phyloP scores from a whole-genome alignment of 192 early-diverging fungal species.

The Umbelopsis isabellina region DNA sequence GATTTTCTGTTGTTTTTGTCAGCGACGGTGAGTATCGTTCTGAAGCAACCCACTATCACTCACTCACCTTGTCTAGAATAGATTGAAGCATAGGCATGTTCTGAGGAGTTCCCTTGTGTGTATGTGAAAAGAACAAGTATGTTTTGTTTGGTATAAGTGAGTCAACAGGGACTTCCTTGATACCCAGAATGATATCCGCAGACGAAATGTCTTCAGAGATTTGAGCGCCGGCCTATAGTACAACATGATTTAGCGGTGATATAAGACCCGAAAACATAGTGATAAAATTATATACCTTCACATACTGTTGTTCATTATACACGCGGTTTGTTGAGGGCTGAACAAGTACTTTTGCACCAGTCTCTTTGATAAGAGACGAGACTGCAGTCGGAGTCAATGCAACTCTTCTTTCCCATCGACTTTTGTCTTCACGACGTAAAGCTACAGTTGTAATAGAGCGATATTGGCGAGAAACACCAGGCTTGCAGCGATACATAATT shows the following conservation, averaged over 20 bases:
- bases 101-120: conserved; percentile 94
- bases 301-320: conserved; percentile 84
- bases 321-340: conserved; percentile 95
- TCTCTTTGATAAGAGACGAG: conserved; percentile 81
- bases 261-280: neutral
- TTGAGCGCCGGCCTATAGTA: conserved; percentile 73
- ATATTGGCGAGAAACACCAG: neutral
- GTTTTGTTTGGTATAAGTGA: conserved; percentile 87
- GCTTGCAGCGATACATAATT: conserved; percentile 6
- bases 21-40: neutral
- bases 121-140: conserved; percentile 96
- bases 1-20: conserved; percentile 63
- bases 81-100: conserved; percentile 91
- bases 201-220: conserved; percentile 84
- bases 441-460: conserved; percentile 4
- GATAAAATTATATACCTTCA: conserved; percentile 49
- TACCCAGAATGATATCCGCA: conserved; percentile 93
- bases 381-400: conserved; percentile 89
- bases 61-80: conserved; percentile 82
- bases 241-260: too few species aligned
- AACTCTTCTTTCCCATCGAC: conserved; percentile 94
- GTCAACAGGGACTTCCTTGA: conserved; percentile 92
- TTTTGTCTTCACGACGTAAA: conserved; percentile 89
- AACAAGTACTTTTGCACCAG: conserved; percentile 80
- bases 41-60: neutral